phyloP scores from a whole-genome alignment of 1,284 basidiomycete genomes.

The Chondrostereum purpureum region DNA sequence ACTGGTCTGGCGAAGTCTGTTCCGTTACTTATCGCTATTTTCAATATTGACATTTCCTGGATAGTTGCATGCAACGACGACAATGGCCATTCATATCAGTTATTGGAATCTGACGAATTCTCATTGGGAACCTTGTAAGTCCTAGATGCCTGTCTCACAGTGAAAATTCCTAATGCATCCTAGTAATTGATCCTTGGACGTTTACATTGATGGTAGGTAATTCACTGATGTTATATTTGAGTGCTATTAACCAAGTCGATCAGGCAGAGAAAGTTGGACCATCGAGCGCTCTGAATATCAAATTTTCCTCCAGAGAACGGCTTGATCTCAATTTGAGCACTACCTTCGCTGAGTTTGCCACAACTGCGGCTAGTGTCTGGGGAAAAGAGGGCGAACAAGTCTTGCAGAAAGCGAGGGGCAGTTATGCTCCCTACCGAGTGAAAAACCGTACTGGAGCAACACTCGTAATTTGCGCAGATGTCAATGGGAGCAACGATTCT shows the following conservation, averaged over 20 bases:
- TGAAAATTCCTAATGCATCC: background rate
- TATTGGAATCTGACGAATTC: slow-evolving; percentile 98
- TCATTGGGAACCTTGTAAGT: slow-evolving; percentile 94
- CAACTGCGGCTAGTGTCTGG: slow-evolving; percentile 71
- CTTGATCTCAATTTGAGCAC: slow-evolving; percentile 92
- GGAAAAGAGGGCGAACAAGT: slow-evolving; percentile 69
- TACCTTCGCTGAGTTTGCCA: slow-evolving; percentile 83
- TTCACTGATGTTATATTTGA: background rate
- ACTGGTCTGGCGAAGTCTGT: slow-evolving; percentile 90
- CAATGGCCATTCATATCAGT: slow-evolving; percentile 78
- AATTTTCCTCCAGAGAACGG: slow-evolving; percentile 73
- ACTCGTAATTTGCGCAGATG: slow-evolving; percentile 78
- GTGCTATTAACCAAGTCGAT: slow-evolving; percentile 3
- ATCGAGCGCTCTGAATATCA: slow-evolving; percentile 52
- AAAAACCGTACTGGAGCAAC: slow-evolving; percentile 86
- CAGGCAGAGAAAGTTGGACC: slow-evolving; percentile 51
- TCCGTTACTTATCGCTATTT: slow-evolving; percentile 3
- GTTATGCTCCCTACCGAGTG: slow-evolving; percentile 91
- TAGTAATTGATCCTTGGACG: slow-evolving; percentile 96
- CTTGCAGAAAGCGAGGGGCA: slow-evolving; percentile 72
- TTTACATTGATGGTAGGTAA: slow-evolving; percentile 66
- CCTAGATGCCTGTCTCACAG: background rate
- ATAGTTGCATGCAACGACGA: slow-evolving; percentile 78
- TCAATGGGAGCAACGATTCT: slow-evolving; percentile 42
- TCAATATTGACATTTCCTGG: background rate